Conservation (phyloP, 495 filamentous ascomycete genomes). For the Aspergillus egyptiacus region DNA sequence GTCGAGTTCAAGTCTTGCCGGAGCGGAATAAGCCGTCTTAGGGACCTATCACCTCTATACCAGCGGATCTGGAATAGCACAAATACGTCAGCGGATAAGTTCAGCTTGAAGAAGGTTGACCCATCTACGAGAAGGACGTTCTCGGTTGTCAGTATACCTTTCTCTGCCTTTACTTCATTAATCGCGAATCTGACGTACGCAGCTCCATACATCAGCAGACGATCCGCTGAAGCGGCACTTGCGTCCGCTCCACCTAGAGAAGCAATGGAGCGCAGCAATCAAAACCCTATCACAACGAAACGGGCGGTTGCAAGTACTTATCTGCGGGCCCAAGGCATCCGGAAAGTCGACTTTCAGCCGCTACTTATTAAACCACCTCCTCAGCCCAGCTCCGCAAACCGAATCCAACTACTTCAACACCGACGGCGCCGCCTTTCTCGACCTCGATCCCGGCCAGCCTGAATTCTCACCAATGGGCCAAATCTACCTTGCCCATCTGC, state of each 20-base stretch:
- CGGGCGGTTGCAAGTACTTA: conserved; percentile 43
- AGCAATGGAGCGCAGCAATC: conserved; percentile 54
- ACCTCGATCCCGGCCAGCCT: conserved; percentile 79
- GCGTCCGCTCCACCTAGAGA: conserved; percentile 56
- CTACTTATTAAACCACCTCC: conserved; percentile 67
- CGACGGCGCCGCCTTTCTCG: conserved; percentile 58
- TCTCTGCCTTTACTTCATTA: background rate
- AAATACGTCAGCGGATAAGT: conserved; percentile 33
- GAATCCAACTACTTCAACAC: conserved; percentile 30
- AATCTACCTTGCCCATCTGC: conserved; percentile 62
- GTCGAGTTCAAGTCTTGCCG: conserved; percentile 50
- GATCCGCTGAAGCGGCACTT: conserved; percentile 46
- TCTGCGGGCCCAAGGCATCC: conserved; percentile 76
- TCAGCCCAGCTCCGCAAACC: conserved; percentile 44
- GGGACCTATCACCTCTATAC: conserved; percentile 61
- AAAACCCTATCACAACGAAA: conserved; percentile 35
- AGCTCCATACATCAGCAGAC: conserved; percentile 45
- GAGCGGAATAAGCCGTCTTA: conserved; percentile 51
- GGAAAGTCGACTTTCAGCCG: conserved; percentile 84
- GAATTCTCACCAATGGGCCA: conserved; percentile 75
- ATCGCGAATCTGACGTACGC: conserved; percentile 8
- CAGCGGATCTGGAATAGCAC: conserved; percentile 66
- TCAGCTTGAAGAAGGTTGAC: conserved; percentile 26
- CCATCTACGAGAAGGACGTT: conserved; percentile 32
- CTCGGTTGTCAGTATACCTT: conserved; percentile 37